Evolutionary conservation across 495 filamentous ascomycete species (phyloP).

Genomic region (Penicillium herquei): DNA sequence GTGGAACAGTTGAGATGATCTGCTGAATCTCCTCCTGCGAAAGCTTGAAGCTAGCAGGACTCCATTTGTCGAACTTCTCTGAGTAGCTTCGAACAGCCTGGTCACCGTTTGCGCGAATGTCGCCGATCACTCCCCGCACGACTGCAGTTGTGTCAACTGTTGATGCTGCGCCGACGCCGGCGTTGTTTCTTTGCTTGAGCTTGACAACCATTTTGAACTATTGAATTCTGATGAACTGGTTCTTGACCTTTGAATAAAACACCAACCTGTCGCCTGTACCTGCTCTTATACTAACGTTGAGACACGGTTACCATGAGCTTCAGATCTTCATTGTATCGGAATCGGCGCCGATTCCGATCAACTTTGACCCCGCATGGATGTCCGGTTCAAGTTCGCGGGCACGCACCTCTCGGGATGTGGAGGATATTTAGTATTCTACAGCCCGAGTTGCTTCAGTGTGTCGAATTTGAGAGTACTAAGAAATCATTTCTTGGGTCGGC

Average conservation of each 20-base stretch:
- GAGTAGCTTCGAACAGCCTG: constrained; percentile 48
- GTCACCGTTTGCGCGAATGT: constrained; percentile 47
- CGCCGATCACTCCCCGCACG: constrained; percentile 48
- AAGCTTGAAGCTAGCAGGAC: constrained; percentile 44
- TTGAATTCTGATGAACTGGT: not conserved
- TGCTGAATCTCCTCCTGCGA: constrained; percentile 23
- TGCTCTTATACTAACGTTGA: constrained; percentile 1
- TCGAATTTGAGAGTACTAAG: too few relatives aligned
- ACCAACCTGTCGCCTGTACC: too few relatives aligned
- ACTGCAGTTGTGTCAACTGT: constrained; percentile 24
- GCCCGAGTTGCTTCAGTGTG: constrained; percentile 1
- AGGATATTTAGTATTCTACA: not conserved
- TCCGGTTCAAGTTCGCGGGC: constrained; percentile 7
- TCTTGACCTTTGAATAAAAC: not conserved
- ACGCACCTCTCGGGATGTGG: constrained; percentile 18
- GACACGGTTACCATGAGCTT: not conserved
- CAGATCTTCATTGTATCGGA: constrained; percentile 10
- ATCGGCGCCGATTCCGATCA: constrained; percentile 20
- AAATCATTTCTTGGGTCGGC: too few relatives aligned
- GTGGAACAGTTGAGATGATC: constrained; percentile 22
- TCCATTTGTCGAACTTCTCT: constrained; percentile 56
- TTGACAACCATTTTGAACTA: constrained; percentile 12
- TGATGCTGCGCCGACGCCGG: constrained; percentile 3
- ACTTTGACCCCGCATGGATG: constrained; percentile 10
- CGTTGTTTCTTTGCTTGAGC: constrained; percentile 14